These are phyloP conservation scores for Exophiala sp. DNA, from an alignment of 2,329 filamentous ascomycete genomes.

Conservation along the genomic window DNA sequence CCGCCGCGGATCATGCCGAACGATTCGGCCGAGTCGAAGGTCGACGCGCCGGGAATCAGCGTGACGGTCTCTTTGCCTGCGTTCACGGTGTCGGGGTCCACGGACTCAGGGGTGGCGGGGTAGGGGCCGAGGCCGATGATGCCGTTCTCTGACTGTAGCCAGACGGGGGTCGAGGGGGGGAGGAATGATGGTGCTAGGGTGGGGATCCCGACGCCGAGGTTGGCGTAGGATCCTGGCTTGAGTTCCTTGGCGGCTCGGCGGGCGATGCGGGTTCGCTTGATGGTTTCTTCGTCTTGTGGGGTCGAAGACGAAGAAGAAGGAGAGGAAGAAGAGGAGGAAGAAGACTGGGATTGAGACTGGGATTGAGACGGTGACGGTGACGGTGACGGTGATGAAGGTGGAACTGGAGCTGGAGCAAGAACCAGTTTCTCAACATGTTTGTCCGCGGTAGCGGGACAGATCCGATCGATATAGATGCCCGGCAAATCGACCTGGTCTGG, in stretches of 20 bases:
- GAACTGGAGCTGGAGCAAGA: conserved; percentile 8
- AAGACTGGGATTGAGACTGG: too few species aligned
- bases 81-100: conserved; percentile 76
- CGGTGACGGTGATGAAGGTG: too few species aligned
- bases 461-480: conserved; percentile 75
- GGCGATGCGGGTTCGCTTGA: conserved; percentile 65
- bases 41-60: conserved; percentile 66
- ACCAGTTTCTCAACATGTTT: conserved; percentile 67
- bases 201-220: conserved; percentile 74
- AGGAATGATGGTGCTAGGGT: conserved; percentile 74
- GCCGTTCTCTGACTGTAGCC: conserved; percentile 82
- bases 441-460: conserved; percentile 64
- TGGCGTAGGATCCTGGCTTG: conserved; percentile 72
- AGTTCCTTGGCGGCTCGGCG: conserved; percentile 72
- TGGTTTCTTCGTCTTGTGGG: conserved; percentile 44
- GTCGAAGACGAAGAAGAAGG: too few species aligned
- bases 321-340: too few species aligned
- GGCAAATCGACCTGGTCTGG: conserved; percentile 72
- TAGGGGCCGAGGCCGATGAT: conserved; percentile 78
- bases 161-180: conserved; percentile 62
- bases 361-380: too few species aligned
- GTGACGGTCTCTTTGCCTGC: conserved; percentile 85
- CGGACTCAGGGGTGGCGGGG: conserved; percentile 61
- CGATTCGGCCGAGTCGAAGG: conserved; percentile 73
- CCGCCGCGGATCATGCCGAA: conserved; percentile 85